Percentiles rank a stretch among this genome's conserved stretches.
These are phyloP conservation scores for Irpex sp. DNA, from an alignment of 1,284 basidiomycete genomes.

Conservation along the genomic window DNA sequence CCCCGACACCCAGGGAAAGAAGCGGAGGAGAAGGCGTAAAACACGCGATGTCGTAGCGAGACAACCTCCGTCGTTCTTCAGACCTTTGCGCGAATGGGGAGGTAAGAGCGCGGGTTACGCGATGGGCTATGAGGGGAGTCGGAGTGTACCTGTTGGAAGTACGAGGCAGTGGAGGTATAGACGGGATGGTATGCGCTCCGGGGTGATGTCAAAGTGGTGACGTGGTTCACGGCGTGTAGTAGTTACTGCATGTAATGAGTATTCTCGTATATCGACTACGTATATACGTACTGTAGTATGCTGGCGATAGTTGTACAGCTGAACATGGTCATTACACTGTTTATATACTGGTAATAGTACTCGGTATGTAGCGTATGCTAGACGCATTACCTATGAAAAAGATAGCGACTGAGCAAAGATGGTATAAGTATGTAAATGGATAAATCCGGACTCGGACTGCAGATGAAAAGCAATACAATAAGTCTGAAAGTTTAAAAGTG, in stretches of 20 bases:
- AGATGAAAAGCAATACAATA: too few relatives aligned
- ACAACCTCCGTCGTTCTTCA: conserved; percentile 27
- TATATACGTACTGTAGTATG: too few relatives aligned
- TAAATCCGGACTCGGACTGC: not conserved
- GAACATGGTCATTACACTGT: too few relatives aligned
- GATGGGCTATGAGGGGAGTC: conserved; percentile 31
- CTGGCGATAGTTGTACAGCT: too few relatives aligned
- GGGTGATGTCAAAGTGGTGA: not conserved
- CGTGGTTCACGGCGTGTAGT: too few relatives aligned
- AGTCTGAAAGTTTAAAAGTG: not conserved
- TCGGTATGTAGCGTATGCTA: not conserved
- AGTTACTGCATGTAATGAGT: too few relatives aligned
- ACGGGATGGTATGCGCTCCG: conserved; percentile 25
- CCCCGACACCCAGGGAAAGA: conserved; percentile 4
- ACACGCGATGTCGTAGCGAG: conserved; percentile 6
- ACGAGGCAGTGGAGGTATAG: conserved; percentile 19
- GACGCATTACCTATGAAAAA: not conserved
- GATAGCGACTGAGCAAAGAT: not conserved
- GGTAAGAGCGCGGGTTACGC: conserved; percentile 31
- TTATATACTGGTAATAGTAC: not conserved
- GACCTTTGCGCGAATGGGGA: conserved; percentile 25
- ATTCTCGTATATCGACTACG: too few relatives aligned
- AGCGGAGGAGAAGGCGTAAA: conserved; percentile 11
- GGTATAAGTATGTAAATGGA: not conserved
- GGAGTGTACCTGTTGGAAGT: conserved; percentile 19